Percentiles rank a stretch among this genome's conserved stretches.
Conservation (phyloP, 2,329 filamentous ascomycete genomes). For the Davidsoniella virescens region DNA sequence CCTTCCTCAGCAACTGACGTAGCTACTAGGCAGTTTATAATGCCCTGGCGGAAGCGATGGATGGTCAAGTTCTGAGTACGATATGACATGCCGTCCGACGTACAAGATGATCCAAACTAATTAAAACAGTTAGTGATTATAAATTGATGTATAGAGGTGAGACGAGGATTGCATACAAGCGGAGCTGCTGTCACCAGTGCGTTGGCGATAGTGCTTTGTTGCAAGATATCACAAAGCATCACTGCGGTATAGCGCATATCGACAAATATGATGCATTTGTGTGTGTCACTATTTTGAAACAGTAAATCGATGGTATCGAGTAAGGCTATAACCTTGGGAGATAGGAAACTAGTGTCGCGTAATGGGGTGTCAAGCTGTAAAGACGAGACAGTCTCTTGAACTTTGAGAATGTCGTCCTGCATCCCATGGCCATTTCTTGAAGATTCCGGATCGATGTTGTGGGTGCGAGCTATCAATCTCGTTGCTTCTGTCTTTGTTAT, state of each 20-base stretch:
- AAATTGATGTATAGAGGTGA: slow-evolving; percentile 15
- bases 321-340: slow-evolving; percentile 56
- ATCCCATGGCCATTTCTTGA: not conserved
- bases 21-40: slow-evolving; percentile 47
- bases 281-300: slow-evolving; percentile 41
- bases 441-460: not conserved
- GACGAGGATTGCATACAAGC: slow-evolving; percentile 32
- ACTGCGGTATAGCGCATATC: slow-evolving; percentile 61
- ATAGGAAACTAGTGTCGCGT: slow-evolving; percentile 29
- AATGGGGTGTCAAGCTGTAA: too few species aligned
- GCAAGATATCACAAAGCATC: slow-evolving; percentile 53
- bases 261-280: slow-evolving; percentile 78
- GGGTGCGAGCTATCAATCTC: slow-evolving; percentile 41
- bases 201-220: slow-evolving; percentile 35
- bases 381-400: too few species aligned
- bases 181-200: slow-evolving; percentile 42
- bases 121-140: slow-evolving; percentile 19
- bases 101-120: slow-evolving; percentile 7
- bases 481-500: slow-evolving; percentile 45
- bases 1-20: slow-evolving; percentile 54
- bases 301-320: slow-evolving; percentile 41
- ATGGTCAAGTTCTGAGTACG: slow-evolving; percentile 60
- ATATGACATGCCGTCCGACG: slow-evolving; percentile 40
- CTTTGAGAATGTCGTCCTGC: too few species aligned
- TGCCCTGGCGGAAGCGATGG: slow-evolving; percentile 42